Percentiles rank a stretch among this genome's conserved stretches.
These are phyloP conservation scores for Byssoonygena ceratinophila DNA, from an alignment of 2,329 filamentous ascomycete species.

Conservation along the genomic window DNA sequence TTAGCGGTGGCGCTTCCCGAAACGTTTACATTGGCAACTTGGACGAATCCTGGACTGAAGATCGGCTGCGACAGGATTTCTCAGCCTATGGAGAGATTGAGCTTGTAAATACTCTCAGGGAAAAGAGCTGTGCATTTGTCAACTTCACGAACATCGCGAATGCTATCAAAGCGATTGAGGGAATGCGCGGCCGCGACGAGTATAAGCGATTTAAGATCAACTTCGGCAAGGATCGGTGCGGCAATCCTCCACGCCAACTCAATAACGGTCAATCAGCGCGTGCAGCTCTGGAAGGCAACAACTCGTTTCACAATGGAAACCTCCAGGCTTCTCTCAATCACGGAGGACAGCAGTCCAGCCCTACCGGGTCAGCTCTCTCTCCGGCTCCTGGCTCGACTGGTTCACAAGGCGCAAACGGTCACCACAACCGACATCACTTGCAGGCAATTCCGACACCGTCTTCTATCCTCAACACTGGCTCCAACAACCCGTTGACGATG, in stretches of 20 bases:
- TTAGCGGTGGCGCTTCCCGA: conserved; percentile 91
- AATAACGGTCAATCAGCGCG: conserved; percentile 59
- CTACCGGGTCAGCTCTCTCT: conserved; percentile 45
- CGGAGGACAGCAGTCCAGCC: conserved; percentile 49
- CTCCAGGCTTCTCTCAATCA: conserved; percentile 46
- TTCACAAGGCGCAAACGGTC: conserved; percentile 40
- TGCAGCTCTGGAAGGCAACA: conserved; percentile 43
- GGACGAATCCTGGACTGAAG: conserved; percentile 94
- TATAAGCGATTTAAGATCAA: conserved; percentile 99
- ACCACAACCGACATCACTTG: conserved; percentile 47
- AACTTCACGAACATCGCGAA: conserved; percentile 99
- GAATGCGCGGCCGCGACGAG: conserved; percentile 84
- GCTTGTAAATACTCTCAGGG: conserved; percentile 85
- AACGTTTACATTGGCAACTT: conserved; percentile 98
- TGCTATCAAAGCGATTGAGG: conserved; percentile 98
- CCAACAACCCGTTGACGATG: conserved; percentile 82
- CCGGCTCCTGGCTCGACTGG: conserved; percentile 46
- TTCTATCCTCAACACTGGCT: conserved; percentile 64
- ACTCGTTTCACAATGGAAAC: conserved; percentile 48
- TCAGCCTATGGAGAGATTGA: conserved; percentile 97
- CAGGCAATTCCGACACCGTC: conserved; percentile 52
- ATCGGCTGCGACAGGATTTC: conserved; percentile 90
- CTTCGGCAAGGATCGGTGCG: conserved; percentile 96
- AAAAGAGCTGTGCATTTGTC: conserved; percentile 99
- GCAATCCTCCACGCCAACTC: conserved; percentile 85